These are phyloP conservation scores for Paxillus involutus DNA, from an alignment of 768 basidiomycete genomes.

Conservation along the genomic window DNA sequence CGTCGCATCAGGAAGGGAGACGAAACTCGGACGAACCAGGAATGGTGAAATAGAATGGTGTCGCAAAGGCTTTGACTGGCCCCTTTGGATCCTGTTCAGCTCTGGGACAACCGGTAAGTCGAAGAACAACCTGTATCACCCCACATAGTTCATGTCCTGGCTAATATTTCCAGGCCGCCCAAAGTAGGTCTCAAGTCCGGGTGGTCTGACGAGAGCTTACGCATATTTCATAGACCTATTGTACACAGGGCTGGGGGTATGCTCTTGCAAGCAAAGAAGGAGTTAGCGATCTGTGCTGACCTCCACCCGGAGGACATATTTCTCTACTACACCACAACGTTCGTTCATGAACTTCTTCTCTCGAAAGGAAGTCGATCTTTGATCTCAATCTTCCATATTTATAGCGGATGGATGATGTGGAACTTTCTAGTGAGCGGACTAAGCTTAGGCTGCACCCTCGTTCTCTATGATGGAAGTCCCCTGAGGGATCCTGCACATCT, in stretches of 20 bases:
- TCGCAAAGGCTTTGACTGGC: slow-evolving; percentile 65
- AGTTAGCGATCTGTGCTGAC: slow-evolving; percentile 68
- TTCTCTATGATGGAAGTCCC: slow-evolving; percentile 82
- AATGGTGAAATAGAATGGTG: slow-evolving; percentile 65
- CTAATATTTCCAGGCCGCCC: slow-evolving; percentile 38
- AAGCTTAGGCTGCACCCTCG: slow-evolving; percentile 64
- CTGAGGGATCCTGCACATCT: slow-evolving; percentile 62
- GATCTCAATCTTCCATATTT: slow-evolving; percentile 8
- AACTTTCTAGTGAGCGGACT: slow-evolving; percentile 75
- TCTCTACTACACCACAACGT: slow-evolving; percentile 85
- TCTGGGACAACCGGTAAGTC: slow-evolving; percentile 74
- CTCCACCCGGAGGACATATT: slow-evolving; percentile 67
- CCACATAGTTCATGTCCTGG: neutral
- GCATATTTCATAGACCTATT: slow-evolving; percentile 54
- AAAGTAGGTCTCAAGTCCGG: slow-evolving; percentile 44
- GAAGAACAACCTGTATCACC: neutral
- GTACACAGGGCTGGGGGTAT: slow-evolving; percentile 80
- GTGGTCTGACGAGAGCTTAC: neutral
- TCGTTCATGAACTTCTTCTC: slow-evolving; percentile 23
- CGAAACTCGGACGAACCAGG: slow-evolving; percentile 46
- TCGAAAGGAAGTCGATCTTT: neutral
- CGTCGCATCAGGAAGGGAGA: slow-evolving; percentile 43
- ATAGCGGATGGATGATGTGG: slow-evolving; percentile 91
- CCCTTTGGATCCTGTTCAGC: slow-evolving; percentile 86
- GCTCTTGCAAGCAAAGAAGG: slow-evolving; percentile 72